Base-by-base conservation (phyloP, 2,329 filamentous ascomycete species). In the Cladosporium sp. region DNA sequence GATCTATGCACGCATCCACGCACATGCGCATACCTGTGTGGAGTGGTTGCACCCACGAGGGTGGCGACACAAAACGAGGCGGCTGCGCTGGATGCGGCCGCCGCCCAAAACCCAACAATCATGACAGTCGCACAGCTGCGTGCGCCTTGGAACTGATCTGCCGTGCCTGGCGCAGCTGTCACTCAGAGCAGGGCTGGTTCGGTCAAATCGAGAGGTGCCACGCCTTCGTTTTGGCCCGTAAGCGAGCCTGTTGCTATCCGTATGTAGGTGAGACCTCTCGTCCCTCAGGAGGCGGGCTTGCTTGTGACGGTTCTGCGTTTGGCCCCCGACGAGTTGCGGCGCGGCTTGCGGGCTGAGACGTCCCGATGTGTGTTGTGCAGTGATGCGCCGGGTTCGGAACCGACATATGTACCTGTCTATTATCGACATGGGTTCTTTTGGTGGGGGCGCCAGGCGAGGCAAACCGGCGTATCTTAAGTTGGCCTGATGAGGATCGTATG, bases 361-460 rank as follows among this genome's bases (percentile, higher is more conserved):
- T 27, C 22, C 22, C 22, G 22, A 27, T 33, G 42, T 45, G 42
- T 45, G 42, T 45, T 45, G 42, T 45, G 42, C 42, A 45, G 42
- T 35, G 35, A 35, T 15, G 11, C 11, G 32, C 20, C 19, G 16
- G 30, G 30, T 18, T 36, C 42, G 22, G 30, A 45, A 45, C 42
- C 42, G 32, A 45, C 42, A 45, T 45, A 45, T 45, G 35, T 27
- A 27, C 22, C 22, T 27, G 22, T 27, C 9, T 27, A 9, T 9
- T 27, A 27, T 27, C 9, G 22, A 27, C 22, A 27, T 27, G 22
- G 22, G 22, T 4, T 27, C 9, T 27, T 9, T 9, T 27, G 4
- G 4, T 9, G 22, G 22, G 22, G n/a, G n/a, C n/a, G n/a, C n/a
- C n/a, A n/a, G n/a, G n/a, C n/a, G n/a, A n/a, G n/a, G n/a, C n/a